Base-by-base conservation (phyloP, 2,329 filamentous ascomycete species). In the Leptosphaerulina australis region DNA sequence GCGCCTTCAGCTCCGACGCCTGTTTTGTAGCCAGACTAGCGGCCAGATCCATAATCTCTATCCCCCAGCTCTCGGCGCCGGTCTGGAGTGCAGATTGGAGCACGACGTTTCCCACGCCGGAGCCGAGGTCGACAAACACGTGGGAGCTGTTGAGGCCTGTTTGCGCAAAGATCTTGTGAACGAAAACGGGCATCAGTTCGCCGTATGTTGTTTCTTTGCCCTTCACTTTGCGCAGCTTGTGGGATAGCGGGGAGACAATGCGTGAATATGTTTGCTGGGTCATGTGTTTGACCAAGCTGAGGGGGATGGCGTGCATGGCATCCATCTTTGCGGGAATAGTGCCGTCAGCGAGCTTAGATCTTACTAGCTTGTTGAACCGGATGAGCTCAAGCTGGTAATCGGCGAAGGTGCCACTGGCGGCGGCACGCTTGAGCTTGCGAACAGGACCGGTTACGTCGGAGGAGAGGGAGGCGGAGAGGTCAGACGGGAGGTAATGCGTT, bases 121-220 rank as follows among this genome's bases (percentile, higher is more conserved):
- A 97, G 38, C 94, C 94, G 11, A 99, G 81, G 68, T 99, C 94
- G 52, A 99, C 87, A 70, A 99, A 97, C 28, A 95, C 85, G 62
- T 95, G 88, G 39, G 87, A 83, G 0, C 90, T 93, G 52, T 84
- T 91, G 71, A 97, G 84, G 34, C 84, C 80, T 3, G 88, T 88
- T 69, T 90, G 83, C 12, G 86, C 83, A 61, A 99, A 86, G 52
- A 97, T 90, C 50, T 87, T 84, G 55, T 88, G 88, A 57, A 94
- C 83, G 68, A 99, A 95, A 1, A 87, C 86, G 15, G 91, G 88
- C 22, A 94, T 80, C 20, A 99, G 83, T 72, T 99, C 94, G 68
- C 94, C 94, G 68, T 99, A 99, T 62, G 96, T 93, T 73, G 96
- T 91, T 59, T 89, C 90, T 62, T 92, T 93, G 68, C 91, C 91